Percentiles rank a stretch among this genome's conserved stretches.
These are phyloP conservation scores for Digitaria exilis DNA, from an alignment of 202 grass and related monocot species.

Conservation along the genomic window DNA sequence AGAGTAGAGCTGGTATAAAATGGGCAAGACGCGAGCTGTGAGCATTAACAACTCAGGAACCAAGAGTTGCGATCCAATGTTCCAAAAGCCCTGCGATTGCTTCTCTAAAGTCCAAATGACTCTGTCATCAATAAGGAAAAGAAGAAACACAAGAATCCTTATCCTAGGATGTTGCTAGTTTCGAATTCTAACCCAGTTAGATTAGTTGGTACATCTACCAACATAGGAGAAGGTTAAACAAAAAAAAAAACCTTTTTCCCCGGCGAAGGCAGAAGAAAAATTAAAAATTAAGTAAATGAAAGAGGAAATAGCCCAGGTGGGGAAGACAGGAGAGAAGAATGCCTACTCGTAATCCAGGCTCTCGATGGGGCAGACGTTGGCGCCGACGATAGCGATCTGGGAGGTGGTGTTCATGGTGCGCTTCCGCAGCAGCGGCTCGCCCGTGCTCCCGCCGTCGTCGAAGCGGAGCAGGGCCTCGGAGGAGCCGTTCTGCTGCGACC, in stretches of 20 bases:
- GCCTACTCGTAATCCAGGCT: slow-evolving; percentile 93
- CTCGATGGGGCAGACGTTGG: slow-evolving; percentile 88
- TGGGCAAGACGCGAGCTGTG: not conserved
- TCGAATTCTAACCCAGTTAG: not conserved
- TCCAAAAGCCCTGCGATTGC: not conserved
- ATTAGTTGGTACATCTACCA: not conserved
- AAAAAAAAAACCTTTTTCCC: not conserved
- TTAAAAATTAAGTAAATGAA: not conserved
- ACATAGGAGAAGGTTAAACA: not conserved
- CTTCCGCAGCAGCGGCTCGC: slow-evolving; percentile 69
- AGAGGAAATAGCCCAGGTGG: not conserved
- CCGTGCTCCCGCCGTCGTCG: slow-evolving; percentile 37
- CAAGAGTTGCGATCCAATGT: not conserved
- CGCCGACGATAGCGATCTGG: slow-evolving; percentile 87
- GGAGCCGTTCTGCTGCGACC: slow-evolving; percentile 12
- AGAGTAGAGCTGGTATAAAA: not conserved
- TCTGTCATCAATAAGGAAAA: not conserved
- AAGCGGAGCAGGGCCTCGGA: slow-evolving; percentile 39
- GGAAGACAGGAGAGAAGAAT: not conserved
- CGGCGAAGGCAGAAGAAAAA: not conserved
- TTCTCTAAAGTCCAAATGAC: not conserved
- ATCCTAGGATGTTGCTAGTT: not conserved
- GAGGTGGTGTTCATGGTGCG: slow-evolving; percentile 88
- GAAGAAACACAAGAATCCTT: not conserved
- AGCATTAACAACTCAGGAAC: not conserved